phyloP scores from a whole-genome alignment of 257 asterid genomes.

The Striga asiatica region DNA sequence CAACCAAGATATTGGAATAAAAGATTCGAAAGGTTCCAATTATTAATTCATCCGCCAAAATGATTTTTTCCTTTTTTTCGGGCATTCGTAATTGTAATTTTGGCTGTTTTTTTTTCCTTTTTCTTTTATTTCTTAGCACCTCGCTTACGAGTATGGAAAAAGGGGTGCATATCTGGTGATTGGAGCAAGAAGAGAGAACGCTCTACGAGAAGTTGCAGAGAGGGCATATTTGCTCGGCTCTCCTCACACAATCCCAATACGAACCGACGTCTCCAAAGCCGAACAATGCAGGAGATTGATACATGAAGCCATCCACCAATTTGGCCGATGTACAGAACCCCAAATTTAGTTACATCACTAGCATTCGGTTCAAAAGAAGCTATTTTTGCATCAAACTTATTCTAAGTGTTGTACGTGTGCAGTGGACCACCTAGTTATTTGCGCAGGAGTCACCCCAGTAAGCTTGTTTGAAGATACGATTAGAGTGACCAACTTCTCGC shows the following conservation, averaged over 20 bases:
- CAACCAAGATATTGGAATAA: too few species aligned
- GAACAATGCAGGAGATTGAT: constrained; percentile 51
- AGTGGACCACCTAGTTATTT: constrained; percentile 74
- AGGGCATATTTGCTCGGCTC: constrained; percentile 46
- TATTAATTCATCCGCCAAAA: too few species aligned
- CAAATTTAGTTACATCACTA: background rate
- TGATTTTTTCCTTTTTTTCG: too few species aligned
- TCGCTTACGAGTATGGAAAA: constrained; percentile 74
- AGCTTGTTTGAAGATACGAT: constrained; percentile 49
- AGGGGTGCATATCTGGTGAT: constrained; percentile 63
- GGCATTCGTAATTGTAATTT: background rate
- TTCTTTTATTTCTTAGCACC: constrained; percentile 45
- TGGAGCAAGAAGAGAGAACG: constrained; percentile 60
- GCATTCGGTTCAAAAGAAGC: background rate
- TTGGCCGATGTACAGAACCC: constrained; percentile 40
- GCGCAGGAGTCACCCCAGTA: constrained; percentile 49
- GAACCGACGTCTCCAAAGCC: constrained; percentile 34
- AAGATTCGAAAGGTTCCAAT: too few species aligned
- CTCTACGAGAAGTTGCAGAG: constrained; percentile 48
- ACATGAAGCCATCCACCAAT: constrained; percentile 44
- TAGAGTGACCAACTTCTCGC: constrained; percentile 30
- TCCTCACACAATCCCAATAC: constrained; percentile 46
- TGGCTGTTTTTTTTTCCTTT: background rate
- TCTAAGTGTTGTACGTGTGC: background rate
- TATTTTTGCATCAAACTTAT: background rate